phyloP scores from a whole-genome alignment of 805 yeast species.

The Saccharomyces eubayanus region DNA sequence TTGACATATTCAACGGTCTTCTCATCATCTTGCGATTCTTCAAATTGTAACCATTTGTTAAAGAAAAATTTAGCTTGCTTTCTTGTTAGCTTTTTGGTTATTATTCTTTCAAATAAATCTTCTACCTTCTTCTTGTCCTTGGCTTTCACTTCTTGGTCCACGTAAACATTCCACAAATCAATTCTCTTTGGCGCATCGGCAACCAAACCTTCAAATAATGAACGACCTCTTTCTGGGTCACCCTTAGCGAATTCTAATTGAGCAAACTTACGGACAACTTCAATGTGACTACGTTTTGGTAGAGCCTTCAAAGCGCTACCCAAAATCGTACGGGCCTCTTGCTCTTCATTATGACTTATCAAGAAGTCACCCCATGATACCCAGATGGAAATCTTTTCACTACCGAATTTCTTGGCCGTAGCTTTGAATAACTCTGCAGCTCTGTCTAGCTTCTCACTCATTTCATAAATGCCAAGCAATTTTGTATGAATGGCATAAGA shows the following conservation, averaged over 20 bases:
- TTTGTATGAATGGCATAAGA: constrained; percentile 72
- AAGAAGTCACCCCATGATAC: constrained; percentile 69
- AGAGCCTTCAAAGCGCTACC: constrained; percentile 64
- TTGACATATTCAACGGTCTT: constrained; percentile 76
- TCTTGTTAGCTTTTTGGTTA: constrained; percentile 55
- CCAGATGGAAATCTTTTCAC: constrained; percentile 65
- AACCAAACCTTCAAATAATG: constrained; percentile 84
- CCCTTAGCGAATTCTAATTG: constrained; percentile 81
- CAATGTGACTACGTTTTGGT: constrained; percentile 67
- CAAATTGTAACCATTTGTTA: constrained; percentile 81
- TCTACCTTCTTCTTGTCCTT: constrained; percentile 61
- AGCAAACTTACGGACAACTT: constrained; percentile 79
- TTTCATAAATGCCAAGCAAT: constrained; percentile 62
- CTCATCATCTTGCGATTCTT: constrained; percentile 58
- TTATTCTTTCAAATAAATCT: constrained; percentile 74
- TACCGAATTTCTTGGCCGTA: constrained; percentile 74
- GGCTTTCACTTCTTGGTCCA: constrained; percentile 82
- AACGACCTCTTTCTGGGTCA: constrained; percentile 89
- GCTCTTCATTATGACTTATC: constrained; percentile 46
- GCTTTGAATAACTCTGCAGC: constrained; percentile 62
- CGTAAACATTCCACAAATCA: constrained; percentile 90
- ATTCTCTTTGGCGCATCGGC: constrained; percentile 86
- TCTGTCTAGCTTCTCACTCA: constrained; percentile 61
- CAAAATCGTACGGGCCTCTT: constrained; percentile 63
- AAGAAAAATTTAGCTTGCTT: constrained; percentile 94